phyloP scores from a whole-genome alignment of 2,329 filamentous ascomycete species.

The Xylaria sp. region DNA sequence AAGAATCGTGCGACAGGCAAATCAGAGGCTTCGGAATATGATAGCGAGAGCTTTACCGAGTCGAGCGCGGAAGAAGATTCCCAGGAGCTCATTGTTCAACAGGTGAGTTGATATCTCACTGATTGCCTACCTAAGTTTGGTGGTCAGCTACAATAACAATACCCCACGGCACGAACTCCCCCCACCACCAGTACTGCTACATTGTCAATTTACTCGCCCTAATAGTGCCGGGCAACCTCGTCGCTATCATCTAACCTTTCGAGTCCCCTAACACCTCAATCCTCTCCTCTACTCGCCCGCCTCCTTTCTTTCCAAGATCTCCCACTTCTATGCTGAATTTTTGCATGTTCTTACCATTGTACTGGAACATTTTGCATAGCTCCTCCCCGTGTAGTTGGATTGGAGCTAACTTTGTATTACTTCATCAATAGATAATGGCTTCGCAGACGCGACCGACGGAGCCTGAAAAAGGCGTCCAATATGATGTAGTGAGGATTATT shows the following conservation, averaged over 20 bases:
- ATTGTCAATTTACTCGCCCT: conserved; percentile 8
- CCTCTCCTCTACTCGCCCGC: background rate
- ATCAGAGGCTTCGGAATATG: conserved; percentile 29
- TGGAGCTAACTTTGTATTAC: conserved; percentile 13
- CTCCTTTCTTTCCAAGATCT: background rate
- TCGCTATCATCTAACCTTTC: background rate
- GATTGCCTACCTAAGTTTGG: background rate
- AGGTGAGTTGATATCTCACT: conserved; percentile 26
- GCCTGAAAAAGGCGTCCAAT: conserved; percentile 42
- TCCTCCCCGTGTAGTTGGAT: background rate
- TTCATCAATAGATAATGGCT: conserved; percentile 38
- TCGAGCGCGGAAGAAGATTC: conserved; percentile 38
- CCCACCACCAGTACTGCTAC: background rate
- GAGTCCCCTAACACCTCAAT: background rate
- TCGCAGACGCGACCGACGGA: conserved; percentile 40
- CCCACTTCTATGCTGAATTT: background rate
- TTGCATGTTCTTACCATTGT: background rate
- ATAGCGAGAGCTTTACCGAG: conserved; percentile 32
- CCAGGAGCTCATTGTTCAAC: conserved; percentile 27
- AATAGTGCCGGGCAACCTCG: background rate
- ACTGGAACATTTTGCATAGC: background rate
- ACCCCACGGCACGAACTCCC: background rate
- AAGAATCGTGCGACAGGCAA: conserved; percentile 25
- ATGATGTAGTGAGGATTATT: conserved; percentile 47
- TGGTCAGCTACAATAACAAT: conserved; percentile 1